These are phyloP conservation scores for Moesziomyces sp. DNA, from an alignment of 1,284 basidiomycete genomes.

Conservation along the genomic window DNA sequence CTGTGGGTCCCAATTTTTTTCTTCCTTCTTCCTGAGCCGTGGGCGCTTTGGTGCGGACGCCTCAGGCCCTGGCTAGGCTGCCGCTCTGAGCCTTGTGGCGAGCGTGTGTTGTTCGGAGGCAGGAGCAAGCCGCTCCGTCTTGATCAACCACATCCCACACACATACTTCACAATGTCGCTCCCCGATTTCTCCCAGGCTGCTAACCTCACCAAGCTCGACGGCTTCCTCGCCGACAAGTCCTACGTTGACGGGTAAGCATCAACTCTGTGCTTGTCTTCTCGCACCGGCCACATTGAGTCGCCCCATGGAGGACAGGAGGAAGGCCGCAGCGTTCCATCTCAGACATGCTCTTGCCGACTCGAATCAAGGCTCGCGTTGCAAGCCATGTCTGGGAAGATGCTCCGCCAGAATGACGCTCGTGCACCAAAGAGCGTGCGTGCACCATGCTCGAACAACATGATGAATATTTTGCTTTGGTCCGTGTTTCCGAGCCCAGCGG, in stretches of 20 bases:
- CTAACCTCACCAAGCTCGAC: slow-evolving; percentile 60
- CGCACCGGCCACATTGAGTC: neutral
- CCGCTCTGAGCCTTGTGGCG: neutral
- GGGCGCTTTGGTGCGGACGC: slow-evolving; percentile 2
- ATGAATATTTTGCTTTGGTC: slow-evolving; percentile 67
- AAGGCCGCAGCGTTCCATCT: neutral
- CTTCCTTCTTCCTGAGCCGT: slow-evolving; percentile 11
- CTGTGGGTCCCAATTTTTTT: slow-evolving; percentile 9
- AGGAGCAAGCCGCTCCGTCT: neutral
- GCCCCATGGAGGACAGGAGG: neutral
- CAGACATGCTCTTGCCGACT: no score
- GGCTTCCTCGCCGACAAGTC: slow-evolving; percentile 61
- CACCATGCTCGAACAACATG: slow-evolving; percentile 36
- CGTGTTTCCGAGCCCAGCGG: slow-evolving; percentile 69
- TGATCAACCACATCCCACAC: slow-evolving; percentile 22
- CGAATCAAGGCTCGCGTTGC: neutral
- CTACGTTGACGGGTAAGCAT: slow-evolving; percentile 67
- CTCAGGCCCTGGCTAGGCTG: neutral
- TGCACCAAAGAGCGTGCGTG: neutral
- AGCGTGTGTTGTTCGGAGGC: neutral
- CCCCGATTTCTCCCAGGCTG: slow-evolving; percentile 64
- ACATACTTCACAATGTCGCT: slow-evolving; percentile 59
- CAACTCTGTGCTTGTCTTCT: neutral
- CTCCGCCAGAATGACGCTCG: neutral
- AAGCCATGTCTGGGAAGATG: neutral